phyloP scores from a whole-genome alignment of 371 early-diverging fungal species.

The Dichotomocladium elegans region DNA sequence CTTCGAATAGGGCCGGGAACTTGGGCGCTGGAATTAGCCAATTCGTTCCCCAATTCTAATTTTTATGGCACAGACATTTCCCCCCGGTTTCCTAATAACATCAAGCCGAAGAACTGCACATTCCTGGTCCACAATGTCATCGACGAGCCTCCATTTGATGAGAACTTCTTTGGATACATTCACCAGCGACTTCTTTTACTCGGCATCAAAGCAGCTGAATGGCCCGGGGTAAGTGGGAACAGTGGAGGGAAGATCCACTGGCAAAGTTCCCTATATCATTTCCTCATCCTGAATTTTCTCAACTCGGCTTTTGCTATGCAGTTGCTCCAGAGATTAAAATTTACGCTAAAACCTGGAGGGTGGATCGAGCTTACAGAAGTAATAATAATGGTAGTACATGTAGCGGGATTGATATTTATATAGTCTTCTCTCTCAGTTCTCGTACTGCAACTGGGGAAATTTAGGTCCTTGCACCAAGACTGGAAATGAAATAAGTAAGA shows the following conservation, averaged over 20 bases:
- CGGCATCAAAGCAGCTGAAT: background rate
- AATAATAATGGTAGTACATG: background rate
- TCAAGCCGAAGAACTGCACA: constrained; percentile 33
- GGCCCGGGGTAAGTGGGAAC: background rate
- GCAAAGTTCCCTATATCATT: background rate
- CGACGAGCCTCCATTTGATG: constrained; percentile 36
- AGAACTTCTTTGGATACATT: background rate
- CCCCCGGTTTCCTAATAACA: constrained; percentile 46
- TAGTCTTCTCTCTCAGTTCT: background rate
- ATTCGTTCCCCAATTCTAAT: constrained; percentile 1
- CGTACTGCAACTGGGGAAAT: background rate
- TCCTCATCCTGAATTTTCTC: too few species aligned
- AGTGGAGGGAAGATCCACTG: too few species aligned
- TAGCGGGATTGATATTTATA: too few species aligned
- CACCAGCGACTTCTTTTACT: background rate
- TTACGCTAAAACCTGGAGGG: background rate
- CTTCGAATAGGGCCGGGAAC: constrained; percentile 5
- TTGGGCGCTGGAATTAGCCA: constrained; percentile 10
- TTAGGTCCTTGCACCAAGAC: background rate
- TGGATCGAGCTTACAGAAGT: background rate
- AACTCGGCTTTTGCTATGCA: background rate
- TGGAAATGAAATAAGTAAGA: background rate
- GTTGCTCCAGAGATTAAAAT: too few species aligned
- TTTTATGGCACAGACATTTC: constrained; percentile 10
- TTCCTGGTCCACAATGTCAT: background rate